These are phyloP conservation scores for Lipomyces anomalus DNA, from an alignment of 805 yeast genomes.

Conservation along the genomic window DNA sequence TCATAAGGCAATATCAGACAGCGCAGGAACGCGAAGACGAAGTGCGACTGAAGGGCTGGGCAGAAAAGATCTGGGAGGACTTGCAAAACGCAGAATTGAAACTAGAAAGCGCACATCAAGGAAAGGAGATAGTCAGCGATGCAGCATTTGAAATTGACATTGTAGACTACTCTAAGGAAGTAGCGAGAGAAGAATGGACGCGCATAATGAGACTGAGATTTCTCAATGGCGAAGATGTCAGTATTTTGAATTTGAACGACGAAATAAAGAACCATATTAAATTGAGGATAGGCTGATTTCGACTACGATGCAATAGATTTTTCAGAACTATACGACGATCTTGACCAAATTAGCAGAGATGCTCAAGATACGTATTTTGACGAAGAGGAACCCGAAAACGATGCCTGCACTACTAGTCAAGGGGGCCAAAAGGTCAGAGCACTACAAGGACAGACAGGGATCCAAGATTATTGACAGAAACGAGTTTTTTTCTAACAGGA, in stretches of 20 bases:
- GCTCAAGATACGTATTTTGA: slow-evolving; percentile 18
- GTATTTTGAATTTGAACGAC: slow-evolving; percentile 1
- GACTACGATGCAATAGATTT: slow-evolving; percentile 20
- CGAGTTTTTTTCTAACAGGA: too few relatives aligned
- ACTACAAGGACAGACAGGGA: slow-evolving; percentile 16
- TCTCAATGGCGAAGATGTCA: slow-evolving; percentile 16
- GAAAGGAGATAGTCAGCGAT: neutral
- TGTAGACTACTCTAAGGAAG: slow-evolving; percentile 3
- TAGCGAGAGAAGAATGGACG: slow-evolving; percentile 13
- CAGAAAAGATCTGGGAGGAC: slow-evolving; percentile 20
- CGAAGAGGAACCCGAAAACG: slow-evolving; percentile 13
- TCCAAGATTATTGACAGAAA: too few relatives aligned
- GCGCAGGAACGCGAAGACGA: slow-evolving; percentile 15
- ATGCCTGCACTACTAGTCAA: neutral
- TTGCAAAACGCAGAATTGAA: slow-evolving; percentile 17
- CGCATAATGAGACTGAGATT: slow-evolving; percentile 16
- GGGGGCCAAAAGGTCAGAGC: neutral
- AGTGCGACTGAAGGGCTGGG: slow-evolving; percentile 14
- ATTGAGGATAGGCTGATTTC: slow-evolving; percentile 15
- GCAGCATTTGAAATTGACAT: slow-evolving; percentile 1
- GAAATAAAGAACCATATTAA: neutral
- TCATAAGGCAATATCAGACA: slow-evolving; percentile 12
- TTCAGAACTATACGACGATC: slow-evolving; percentile 16
- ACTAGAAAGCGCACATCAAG: too few relatives aligned
- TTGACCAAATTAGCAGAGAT: slow-evolving; percentile 13